A percentile compares a stretch with the other conserved stretches of the same genome.
Evolutionary conservation across 192 early-diverging fungal species (phyloP).

Genomic region (Podila epicladia): DNA sequence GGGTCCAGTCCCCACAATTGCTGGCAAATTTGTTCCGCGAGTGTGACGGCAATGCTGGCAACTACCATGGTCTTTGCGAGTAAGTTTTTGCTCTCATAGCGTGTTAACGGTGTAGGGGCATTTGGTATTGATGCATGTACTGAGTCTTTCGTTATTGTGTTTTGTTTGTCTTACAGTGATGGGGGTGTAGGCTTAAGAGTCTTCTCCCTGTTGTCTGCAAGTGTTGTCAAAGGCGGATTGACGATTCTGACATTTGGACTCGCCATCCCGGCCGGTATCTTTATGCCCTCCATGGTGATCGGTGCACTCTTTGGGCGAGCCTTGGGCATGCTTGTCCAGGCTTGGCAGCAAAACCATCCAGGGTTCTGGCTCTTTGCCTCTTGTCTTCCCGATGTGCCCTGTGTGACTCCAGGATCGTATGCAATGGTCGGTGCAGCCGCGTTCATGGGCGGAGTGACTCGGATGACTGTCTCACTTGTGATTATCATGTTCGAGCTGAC

Average conservation of each 20-base stretch:
- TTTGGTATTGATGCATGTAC: not conserved
- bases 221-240: conserved; percentile 69
- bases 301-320: conserved; percentile 95
- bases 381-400: conserved; percentile 80
- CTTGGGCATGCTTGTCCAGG: conserved; percentile 85
- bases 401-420: conserved; percentile 86
- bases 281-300: conserved; percentile 89
- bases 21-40: conserved; percentile 91
- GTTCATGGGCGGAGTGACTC: conserved; percentile 84
- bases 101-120: too few species aligned
- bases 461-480: conserved; percentile 90
- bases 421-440: conserved; percentile 89
- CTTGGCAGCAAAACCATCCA: conserved; percentile 72
- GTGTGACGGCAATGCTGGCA: conserved; percentile 66
- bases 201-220: conserved; percentile 66
- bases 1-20: conserved; percentile 87
- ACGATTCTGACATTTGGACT: conserved; percentile 79
- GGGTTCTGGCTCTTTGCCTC: conserved; percentile 71
- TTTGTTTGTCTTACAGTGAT: conserved; percentile 27
- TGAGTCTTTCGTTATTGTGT: not conserved
- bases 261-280: conserved; percentile 83
- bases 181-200: conserved; percentile 51
- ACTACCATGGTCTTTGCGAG: conserved; percentile 66
- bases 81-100: conserved; percentile 31
- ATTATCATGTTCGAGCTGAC: conserved; percentile 99